phyloP scores from a whole-genome alignment of 2,329 filamentous ascomycete species.

The Karstenula rhodostoma region DNA sequence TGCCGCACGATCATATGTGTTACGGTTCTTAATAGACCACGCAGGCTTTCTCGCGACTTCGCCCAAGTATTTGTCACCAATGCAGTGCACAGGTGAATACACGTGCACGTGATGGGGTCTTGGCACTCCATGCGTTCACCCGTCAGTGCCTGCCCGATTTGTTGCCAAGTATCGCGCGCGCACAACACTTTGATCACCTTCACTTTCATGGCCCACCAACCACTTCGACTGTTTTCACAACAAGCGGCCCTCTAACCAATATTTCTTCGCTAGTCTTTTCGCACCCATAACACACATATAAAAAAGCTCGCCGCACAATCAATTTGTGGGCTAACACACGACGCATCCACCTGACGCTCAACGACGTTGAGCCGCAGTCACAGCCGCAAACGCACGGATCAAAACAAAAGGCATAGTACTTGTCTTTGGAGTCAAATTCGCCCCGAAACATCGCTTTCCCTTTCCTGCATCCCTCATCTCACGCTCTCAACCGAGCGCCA shows the following conservation, averaged over 20 bases:
- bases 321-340: neutral
- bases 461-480: neutral
- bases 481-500: neutral
- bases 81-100: neutral
- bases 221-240: neutral
- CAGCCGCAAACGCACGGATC: neutral
- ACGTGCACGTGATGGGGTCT: neutral
- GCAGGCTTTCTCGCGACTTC: neutral
- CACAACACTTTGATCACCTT: neutral
- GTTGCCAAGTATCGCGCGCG: neutral
- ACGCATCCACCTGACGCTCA: neutral
- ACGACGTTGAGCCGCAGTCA: neutral
- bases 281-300: neutral
- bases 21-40: neutral
- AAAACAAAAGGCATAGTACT: neutral
- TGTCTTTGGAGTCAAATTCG: neutral
- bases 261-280: neutral
- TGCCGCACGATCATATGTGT: too few relatives aligned
- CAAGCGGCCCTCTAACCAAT: neutral
- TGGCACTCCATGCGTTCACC: slow-evolving; percentile 1
- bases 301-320: neutral
- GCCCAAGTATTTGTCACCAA: neutral
- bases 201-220: neutral
- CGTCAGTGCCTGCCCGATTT: neutral
- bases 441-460: neutral